Conservation (phyloP, 1,284 basidiomycete genomes). For the Mycosarcoma maydis region DNA sequence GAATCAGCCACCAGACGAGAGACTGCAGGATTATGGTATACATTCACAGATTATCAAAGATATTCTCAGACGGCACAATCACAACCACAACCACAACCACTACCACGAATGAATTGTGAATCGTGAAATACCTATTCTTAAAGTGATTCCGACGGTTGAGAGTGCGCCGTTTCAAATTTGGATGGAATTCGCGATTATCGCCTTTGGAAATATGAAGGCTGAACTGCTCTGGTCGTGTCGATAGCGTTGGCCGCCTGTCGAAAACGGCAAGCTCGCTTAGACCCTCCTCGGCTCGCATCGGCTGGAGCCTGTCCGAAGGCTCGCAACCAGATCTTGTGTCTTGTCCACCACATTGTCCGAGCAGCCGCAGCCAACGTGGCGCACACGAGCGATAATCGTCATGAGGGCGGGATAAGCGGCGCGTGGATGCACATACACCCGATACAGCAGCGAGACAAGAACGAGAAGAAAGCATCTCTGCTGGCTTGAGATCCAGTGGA, state of each 20-base stretch:
- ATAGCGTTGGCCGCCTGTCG: too few relatives aligned
- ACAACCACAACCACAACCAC: too few relatives aligned
- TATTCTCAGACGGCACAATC: neutral
- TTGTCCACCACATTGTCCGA: too few relatives aligned
- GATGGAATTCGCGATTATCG: neutral
- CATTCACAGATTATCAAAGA: too few relatives aligned
- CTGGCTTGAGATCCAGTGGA: too few relatives aligned
- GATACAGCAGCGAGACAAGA: neutral
- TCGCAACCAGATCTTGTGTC: neutral
- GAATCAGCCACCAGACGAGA: neutral
- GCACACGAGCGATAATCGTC: too few relatives aligned
- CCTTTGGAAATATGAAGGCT: neutral
- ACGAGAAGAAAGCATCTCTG: too few relatives aligned
- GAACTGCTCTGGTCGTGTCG: too few relatives aligned
- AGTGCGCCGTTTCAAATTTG: conserved; percentile 1
- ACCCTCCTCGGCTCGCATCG: neutral
- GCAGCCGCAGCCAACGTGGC: too few relatives aligned
- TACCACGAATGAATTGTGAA: neutral
- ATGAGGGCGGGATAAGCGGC: too few relatives aligned
- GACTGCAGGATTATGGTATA: too few relatives aligned
- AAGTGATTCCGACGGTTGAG: conserved; percentile 9
- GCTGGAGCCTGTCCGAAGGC: neutral
- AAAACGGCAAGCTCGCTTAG: conserved; percentile 2
- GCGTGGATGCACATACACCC: too few relatives aligned
- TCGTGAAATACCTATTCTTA: neutral